Base-by-base conservation (phyloP, 1,139 yeast genomes). In the Schwanniomyces etchellsii region DNA sequence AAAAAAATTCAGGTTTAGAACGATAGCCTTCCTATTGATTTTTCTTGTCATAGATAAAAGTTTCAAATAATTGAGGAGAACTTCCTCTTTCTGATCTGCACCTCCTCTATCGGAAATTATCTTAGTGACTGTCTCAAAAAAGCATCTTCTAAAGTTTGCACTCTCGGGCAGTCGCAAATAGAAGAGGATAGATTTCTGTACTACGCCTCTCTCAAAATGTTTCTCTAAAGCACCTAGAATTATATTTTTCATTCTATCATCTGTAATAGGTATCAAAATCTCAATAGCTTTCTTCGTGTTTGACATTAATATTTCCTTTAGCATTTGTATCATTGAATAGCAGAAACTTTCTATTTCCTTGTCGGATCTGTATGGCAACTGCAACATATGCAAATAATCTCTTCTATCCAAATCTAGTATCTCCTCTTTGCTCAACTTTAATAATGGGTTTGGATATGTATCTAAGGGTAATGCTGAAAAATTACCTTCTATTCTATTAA, bases 361-460 rank as follows among this genome's bases (percentile, higher is more conserved):
- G 2, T 44, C 26, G 3, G 42, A 18, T 7, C 40, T 47, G 38
- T 50, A 50, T 0, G 61, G 59, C n/a, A 61, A 43, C 4, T 37
- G 34, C 3, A 51, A 33, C 9, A 64, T 43, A 35, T 59, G 57
- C 13, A 32, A 28, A 32, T 55, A 55, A 18, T 57, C 58, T 5
- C 36, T 28, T 5, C 33, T 33, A 7, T 40, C 38, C n/a, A 65
- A 47, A 1, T 29, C 29, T 9, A 48, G 17, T 1, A 65, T 38
- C 24, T 59, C 55, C 0, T 43, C 45, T 31, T 54, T 52, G 7
- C 47, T 28, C 58, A 62, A 52, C 9, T 43, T 34, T 29, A 48
- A 52, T 18, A 65, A 44, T 3, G 72, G 70, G 31, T 63, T 63
- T 5, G 64, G 60, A 34, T 43, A 48, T 1, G 55, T 41, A 29